Base-by-base conservation (phyloP, 805 yeast genomes). In the Huiozyma sinensis region DNA sequence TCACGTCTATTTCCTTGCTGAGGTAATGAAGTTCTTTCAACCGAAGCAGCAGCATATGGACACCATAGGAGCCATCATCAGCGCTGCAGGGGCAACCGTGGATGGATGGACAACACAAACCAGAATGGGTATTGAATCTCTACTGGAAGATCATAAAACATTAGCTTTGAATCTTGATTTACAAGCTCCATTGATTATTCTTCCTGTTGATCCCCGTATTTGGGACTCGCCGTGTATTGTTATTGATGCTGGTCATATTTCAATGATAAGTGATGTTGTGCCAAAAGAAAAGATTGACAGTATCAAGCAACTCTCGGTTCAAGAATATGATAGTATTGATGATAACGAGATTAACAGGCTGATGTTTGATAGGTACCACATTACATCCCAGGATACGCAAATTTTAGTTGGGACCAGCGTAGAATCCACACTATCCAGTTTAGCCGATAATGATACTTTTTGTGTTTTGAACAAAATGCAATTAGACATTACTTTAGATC, bases 211-310 rank as follows among this genome's bases (percentile, higher is more conserved):
- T 55, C 83, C 95, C 0, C 71, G 77, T 9, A 76, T 76, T 50
- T 80, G 86, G 79, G 71, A 81, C 36, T 79, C 97, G 0, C 94
- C 97, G 0, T 95, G 95, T 50, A 85, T 89, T 4, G 77, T 92
- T 13, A 70, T 92, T 43, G 97, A 92, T 70, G 96, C 97, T 6
- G 99, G 99, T 57, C 96, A 90, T 61, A 81, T 94, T 27, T 80
- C 87, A 50, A 77, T 92, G 11, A 65, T 70, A 1, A 85, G 95
- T 57, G 92, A 89, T 53, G 71, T 90, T 36, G 92, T 80, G 4
- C 84, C 83, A 39, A 77, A 77, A 50, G 72, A 75, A 4, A 77
- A 76, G 39, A 73, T 88, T 28, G 79, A 80, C 41, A 79, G 79
- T 46, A 76, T 88, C 39, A 85, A 80, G 55, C 69, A 77, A 28